Evolutionary conservation across 805 yeast genomes (phyloP).

Genomic region (Teunomyces lycoperdinae): DNA sequence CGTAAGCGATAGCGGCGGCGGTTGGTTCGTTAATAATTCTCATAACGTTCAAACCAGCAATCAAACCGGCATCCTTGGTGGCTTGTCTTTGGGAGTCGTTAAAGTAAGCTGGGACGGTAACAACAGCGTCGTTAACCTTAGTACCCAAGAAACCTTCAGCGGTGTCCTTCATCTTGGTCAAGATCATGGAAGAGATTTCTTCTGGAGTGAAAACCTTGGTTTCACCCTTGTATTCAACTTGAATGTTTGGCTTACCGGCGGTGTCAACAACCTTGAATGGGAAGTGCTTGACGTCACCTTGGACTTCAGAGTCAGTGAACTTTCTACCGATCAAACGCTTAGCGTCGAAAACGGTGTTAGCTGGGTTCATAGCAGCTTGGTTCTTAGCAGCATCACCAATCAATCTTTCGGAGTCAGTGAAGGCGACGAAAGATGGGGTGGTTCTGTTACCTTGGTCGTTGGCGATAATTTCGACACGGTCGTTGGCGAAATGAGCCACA

Average conservation of each 20-base stretch:
- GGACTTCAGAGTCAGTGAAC: slow-evolving; percentile 27
- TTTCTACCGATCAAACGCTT: slow-evolving; percentile 33
- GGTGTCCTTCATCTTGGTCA: slow-evolving; percentile 33
- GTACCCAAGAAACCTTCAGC: slow-evolving; percentile 30
- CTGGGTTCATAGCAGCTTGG: slow-evolving; percentile 34
- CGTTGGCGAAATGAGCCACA: slow-evolving; percentile 33
- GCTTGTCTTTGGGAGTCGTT: slow-evolving; percentile 34
- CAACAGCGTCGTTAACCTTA: slow-evolving; percentile 27
- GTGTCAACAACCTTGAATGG: slow-evolving; percentile 31
- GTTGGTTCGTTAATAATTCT: slow-evolving; percentile 35
- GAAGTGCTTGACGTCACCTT: slow-evolving; percentile 30
- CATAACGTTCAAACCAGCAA: slow-evolving; percentile 33
- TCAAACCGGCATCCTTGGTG: slow-evolving; percentile 35
- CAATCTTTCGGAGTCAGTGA: slow-evolving; percentile 33
- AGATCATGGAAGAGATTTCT: slow-evolving; percentile 31
- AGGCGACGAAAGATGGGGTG: slow-evolving; percentile 32
- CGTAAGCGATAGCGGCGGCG: slow-evolving; percentile 35
- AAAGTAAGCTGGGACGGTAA: slow-evolving; percentile 33
- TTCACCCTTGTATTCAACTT: slow-evolving; percentile 33
- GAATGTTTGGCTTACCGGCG: slow-evolving; percentile 27
- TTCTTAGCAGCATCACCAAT: slow-evolving; percentile 34
- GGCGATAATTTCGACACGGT: slow-evolving; percentile 32
- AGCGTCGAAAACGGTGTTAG: slow-evolving; percentile 33
- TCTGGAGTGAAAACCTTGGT: slow-evolving; percentile 32
- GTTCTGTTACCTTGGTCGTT: slow-evolving; percentile 35